Base-by-base conservation (phyloP, 371 early-diverging fungal genomes). In the Rhizopus sp. region DNA sequence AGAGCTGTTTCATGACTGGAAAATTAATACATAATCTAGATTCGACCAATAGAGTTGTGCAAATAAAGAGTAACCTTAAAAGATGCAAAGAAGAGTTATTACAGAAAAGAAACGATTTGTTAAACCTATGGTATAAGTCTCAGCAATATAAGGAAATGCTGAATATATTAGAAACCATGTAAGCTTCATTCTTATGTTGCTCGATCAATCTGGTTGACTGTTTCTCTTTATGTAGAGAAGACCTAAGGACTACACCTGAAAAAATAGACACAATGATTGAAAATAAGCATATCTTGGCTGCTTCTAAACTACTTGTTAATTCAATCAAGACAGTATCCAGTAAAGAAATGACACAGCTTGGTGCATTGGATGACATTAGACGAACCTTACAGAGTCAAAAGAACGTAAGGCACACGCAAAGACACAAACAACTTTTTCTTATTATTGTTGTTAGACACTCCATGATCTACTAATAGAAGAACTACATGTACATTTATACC, bases 401-500 rank as follows among this genome's bases (percentile, higher is more conserved):
- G 46, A 83, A 79, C 61, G 90, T 83, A 78, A 48, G 70, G 32
- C 23, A 50, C 51, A 38, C 16, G 32, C 4, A 23, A 41, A 32
- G 9, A 7, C 13, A 29, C n/a, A 7, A 0, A 2, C 23, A 23
- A 2, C 7, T 13, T 2, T 32, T 30, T 42, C 12, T 32, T 12
- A 13, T 31, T 12, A 17, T 8, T 42, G 3, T 32, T 42, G 34
- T 15, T 72, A 91, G 91, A 67, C 73, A 2, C 54, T 94, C 17
- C 85, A 90, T 45, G 94, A 95, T 56, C 68, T 83, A 8, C 66
- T 96, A 5, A 84, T 94, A 50, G 96, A 95, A 58, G 96, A 97
- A 62, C 78, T 97, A 8, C 94, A 95, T 59, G 93, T 88, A 62
- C 95, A 96, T 69, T 59, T 96, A 4, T 97, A 97, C 72, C 73